Evolutionary conservation across 2,329 filamentous ascomycete genomes (phyloP).

Genomic region (Xylaria sp.): DNA sequence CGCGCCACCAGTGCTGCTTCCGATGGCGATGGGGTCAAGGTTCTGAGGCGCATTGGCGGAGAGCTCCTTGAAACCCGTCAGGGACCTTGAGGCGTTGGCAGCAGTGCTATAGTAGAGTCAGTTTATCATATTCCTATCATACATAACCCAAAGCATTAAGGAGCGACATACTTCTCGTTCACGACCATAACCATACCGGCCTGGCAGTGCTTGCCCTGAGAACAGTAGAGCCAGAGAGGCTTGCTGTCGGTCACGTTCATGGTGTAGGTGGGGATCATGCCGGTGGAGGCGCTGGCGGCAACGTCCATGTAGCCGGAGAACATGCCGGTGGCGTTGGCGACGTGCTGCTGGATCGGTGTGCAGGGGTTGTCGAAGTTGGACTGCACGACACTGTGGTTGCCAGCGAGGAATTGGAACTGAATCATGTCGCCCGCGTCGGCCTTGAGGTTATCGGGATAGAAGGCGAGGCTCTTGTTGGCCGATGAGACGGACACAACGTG

Average conservation of each 20-base stretch:
- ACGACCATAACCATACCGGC: conserved; percentile 79
- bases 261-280: conserved; percentile 73
- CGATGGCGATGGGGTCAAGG: conserved; percentile 45
- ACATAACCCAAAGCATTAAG: conserved; percentile 13
- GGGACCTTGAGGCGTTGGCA: conserved; percentile 62
- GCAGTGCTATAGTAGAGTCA: conserved; percentile 51
- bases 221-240: conserved; percentile 84
- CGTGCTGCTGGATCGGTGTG: conserved; percentile 64
- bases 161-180: conserved; percentile 71
- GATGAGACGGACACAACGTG: conserved; percentile 74
- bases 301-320: conserved; percentile 74
- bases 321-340: conserved; percentile 64
- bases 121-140: conserved; percentile 5
- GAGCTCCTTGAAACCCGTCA: conserved; percentile 59
- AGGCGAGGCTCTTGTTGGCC: conserved; percentile 66
- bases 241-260: conserved; percentile 73
- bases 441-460: conserved; percentile 72
- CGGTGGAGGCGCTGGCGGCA: conserved; percentile 59
- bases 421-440: conserved; percentile 71
- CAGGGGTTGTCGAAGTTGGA: conserved; percentile 79
- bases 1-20: conserved; percentile 32
- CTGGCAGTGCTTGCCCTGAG: conserved; percentile 78
- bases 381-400: conserved; percentile 83
- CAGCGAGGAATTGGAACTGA: conserved; percentile 72
- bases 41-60: conserved; percentile 50